phyloP scores from a whole-genome alignment of 169 alveolate genomes.

The Pseudocohnilembus persalinus region DNA sequence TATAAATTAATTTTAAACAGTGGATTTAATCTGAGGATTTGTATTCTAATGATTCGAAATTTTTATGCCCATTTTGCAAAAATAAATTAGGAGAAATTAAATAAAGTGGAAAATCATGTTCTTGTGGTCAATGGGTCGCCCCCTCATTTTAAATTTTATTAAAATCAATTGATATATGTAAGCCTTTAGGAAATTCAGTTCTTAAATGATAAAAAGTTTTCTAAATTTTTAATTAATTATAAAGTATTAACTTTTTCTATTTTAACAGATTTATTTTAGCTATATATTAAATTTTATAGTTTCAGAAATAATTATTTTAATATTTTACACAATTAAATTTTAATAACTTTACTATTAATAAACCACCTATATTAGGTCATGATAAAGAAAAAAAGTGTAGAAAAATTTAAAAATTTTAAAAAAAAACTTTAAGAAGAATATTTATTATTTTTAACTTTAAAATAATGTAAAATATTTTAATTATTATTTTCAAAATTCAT shows the following conservation, averaged over 20 bases:
- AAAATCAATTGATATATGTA: background rate
- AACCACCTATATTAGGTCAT: too few relatives aligned
- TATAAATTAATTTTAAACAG: background rate
- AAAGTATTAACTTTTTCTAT: background rate
- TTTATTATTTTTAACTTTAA: too few relatives aligned
- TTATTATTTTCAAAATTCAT: too few relatives aligned
- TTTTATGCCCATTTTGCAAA: background rate
- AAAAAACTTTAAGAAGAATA: too few relatives aligned
- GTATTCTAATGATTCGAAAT: background rate
- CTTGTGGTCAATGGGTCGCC: background rate
- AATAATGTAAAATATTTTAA: too few relatives aligned
- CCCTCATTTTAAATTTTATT: background rate
- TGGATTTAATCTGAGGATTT: background rate
- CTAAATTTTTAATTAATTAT: too few relatives aligned
- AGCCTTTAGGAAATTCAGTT: background rate
- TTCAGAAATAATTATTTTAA: too few relatives aligned
- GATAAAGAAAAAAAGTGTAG: too few relatives aligned
- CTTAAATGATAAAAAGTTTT: too few relatives aligned
- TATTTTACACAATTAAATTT: background rate
- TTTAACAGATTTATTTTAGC: too few relatives aligned
- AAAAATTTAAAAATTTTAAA: too few relatives aligned
- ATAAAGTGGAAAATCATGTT: background rate
- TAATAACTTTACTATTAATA: background rate
- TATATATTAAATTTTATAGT: too few relatives aligned
- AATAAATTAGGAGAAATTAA: background rate